Base-by-base conservation (phyloP, 2,329 filamentous ascomycete species). In the Pseudonectria buxi region DNA sequence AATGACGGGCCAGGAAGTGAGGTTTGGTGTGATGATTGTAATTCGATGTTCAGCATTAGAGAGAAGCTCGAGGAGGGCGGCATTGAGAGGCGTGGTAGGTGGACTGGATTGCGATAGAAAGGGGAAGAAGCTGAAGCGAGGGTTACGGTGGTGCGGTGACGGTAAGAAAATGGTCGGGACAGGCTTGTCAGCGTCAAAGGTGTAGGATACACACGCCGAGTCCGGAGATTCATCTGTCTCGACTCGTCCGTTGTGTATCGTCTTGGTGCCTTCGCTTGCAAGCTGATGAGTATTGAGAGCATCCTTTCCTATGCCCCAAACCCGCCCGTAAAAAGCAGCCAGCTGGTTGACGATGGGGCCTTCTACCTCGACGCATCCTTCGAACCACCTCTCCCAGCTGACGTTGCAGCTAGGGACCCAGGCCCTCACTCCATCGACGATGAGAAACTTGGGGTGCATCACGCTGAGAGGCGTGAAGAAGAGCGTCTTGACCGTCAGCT, bases 371-470 rank as follows among this genome's bases (percentile, higher is more conserved):
- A 90, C 63, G 37, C 81, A 86, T 0, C 81, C 83, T 56, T 94
- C 86, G 16, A 90, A 81, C 86, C 86, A 94, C n/a, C 76, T 62
- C 58, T 92, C 86, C 83, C 83, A 92, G 51, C 83, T 88, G 4
- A 94, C 76, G 49, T 94, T 94, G 58, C 84, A 89, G 49, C 82
- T 87, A 0, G 86, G 86, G 9, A 92, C 58, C 49, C 82, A 81
- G 0, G 82, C 82, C 3, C 63, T 68, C 24, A 65, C 57, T 1
- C 81, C 71, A 55, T 94, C 86, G 1, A 90, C 59, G 11, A 92
- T 69, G 26, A 90, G 69, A 47, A 86, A 90, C 51, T 94, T 94
- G 0, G 86, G 82, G 54, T 94, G 86, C 78, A 92, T 84, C n/a
- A 94, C 81, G 50, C 84, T 86, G 40, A 92, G 79, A 0, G 86